phyloP scores from a whole-genome alignment of 2,329 filamentous ascomycete species.

The Botrytis porri region DNA sequence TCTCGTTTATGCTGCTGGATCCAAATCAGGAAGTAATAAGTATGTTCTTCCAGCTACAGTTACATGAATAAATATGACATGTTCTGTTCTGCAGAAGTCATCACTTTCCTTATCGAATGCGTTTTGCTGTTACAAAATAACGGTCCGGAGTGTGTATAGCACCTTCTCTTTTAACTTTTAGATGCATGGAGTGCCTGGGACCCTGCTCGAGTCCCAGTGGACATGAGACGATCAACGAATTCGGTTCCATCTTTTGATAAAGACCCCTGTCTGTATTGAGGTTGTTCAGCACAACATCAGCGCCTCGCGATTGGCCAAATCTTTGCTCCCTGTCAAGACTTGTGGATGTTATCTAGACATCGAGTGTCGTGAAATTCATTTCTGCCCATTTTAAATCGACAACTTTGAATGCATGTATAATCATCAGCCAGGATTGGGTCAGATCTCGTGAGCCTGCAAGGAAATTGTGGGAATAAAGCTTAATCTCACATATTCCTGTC shows the following conservation, averaged over 20 bases:
- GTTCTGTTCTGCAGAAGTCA: no score
- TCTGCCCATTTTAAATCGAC: not conserved
- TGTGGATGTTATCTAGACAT: not conserved
- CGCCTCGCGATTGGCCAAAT: not conserved
- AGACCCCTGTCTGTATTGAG: slow-evolving; percentile 1
- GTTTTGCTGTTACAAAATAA: not conserved
- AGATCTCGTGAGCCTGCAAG: not conserved
- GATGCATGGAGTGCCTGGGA: not conserved
- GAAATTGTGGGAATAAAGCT: not conserved
- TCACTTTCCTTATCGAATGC: not conserved
- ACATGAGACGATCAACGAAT: not conserved
- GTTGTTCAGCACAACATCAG: not conserved
- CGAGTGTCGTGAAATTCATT: not conserved
- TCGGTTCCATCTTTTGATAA: not conserved
- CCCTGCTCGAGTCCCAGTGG: not conserved
- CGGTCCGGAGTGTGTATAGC: not conserved
- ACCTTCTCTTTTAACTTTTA: not conserved
- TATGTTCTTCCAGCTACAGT: not conserved
- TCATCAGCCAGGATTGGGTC: no score
- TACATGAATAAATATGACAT: not conserved
- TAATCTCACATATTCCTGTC: not conserved
- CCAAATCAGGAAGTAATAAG: not conserved
- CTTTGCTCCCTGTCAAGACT: not conserved
- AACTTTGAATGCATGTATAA: not conserved
- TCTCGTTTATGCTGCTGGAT: not conserved